Percentiles rank a stretch among this genome's conserved stretches.
phyloP scores from a whole-genome alignment of 352 stramenopile species.

The Detonula confervacea region DNA sequence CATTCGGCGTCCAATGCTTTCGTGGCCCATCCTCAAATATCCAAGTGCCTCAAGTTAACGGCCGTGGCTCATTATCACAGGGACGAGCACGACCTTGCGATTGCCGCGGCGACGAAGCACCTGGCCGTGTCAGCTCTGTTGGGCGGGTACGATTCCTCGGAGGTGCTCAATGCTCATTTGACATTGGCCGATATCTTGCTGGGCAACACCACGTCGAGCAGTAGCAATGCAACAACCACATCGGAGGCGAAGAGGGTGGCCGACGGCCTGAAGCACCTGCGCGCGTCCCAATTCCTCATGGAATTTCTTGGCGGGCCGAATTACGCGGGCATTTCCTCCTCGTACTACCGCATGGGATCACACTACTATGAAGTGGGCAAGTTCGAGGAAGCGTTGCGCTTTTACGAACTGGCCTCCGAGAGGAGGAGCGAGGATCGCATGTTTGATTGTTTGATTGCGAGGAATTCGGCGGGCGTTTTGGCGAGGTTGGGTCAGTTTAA shows the following conservation, averaged over 20 bases:
- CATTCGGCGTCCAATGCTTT: no score
- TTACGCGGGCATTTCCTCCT: constrained; percentile 89
- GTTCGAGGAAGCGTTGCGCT: constrained; percentile 85
- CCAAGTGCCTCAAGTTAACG: constrained; percentile 89
- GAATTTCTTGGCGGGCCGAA: constrained; percentile 91
- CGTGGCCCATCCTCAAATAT: constrained; percentile 91
- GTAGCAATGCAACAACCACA: no score
- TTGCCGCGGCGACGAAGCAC: constrained; percentile 90
- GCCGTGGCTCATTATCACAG: constrained; percentile 92
- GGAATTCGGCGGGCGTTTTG: constrained; percentile 57
- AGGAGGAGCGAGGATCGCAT: constrained; percentile 70
- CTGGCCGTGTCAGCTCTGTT: constrained; percentile 93
- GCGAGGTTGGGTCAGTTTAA: constrained; percentile 68
- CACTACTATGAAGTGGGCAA: constrained; percentile 93
- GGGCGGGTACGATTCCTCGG: constrained; percentile 91
- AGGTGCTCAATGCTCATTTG: constrained; percentile 90
- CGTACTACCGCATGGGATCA: constrained; percentile 94
- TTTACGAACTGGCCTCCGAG: constrained; percentile 59
- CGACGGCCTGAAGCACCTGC: constrained; percentile 89
- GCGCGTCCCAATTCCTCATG: constrained; percentile 92
- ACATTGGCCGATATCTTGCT: constrained; percentile 92
- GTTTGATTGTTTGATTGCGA: constrained; percentile 73
- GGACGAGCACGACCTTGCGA: constrained; percentile 89
- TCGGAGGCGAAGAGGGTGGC: constrained; percentile 89
- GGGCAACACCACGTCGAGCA: no score